A percentile compares a stretch with the other conserved stretches of the same genome.
phyloP scores from a whole-genome alignment of 345 rosid genomes.

The Fremontodendron californicum region DNA sequence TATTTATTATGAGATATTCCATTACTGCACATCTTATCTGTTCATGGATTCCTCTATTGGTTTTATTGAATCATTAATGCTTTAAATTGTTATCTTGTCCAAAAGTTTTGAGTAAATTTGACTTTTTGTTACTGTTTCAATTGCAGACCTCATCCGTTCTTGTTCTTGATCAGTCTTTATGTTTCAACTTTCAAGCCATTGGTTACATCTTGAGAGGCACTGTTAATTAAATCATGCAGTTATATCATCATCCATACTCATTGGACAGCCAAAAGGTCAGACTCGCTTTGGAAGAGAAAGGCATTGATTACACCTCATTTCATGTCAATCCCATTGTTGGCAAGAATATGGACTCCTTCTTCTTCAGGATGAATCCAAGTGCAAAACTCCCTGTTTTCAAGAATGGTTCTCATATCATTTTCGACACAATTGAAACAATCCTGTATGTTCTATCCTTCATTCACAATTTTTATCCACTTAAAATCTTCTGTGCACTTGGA shows the following conservation, averaged over 20 bases:
- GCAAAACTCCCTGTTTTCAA: constrained; percentile 80
- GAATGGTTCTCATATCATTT: constrained; percentile 68
- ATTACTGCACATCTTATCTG: background rate
- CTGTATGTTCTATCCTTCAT: constrained; percentile 46
- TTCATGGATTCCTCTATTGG: background rate
- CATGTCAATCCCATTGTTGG: constrained; percentile 81
- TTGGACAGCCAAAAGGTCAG: constrained; percentile 86
- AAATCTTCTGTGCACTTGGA: background rate
- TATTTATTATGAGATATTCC: background rate
- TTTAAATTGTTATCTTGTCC: background rate
- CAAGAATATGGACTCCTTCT: constrained; percentile 76
- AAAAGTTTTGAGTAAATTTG: background rate
- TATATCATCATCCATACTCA: constrained; percentile 89
- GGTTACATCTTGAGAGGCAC: background rate
- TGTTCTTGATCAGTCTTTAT: background rate
- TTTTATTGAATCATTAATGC: constrained; percentile 2
- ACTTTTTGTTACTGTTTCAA: background rate
- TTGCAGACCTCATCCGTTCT: background rate
- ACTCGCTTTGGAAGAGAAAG: constrained; percentile 86
- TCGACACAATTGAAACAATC: constrained; percentile 72
- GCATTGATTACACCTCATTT: constrained; percentile 83
- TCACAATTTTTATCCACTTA: background rate
- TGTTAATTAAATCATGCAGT: constrained; percentile 56
- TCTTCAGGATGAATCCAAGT: constrained; percentile 67
- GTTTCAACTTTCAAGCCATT: background rate